These are phyloP conservation scores for Datisca glomerata DNA, from an alignment of 306 rosid species.

Conservation along the genomic window DNA sequence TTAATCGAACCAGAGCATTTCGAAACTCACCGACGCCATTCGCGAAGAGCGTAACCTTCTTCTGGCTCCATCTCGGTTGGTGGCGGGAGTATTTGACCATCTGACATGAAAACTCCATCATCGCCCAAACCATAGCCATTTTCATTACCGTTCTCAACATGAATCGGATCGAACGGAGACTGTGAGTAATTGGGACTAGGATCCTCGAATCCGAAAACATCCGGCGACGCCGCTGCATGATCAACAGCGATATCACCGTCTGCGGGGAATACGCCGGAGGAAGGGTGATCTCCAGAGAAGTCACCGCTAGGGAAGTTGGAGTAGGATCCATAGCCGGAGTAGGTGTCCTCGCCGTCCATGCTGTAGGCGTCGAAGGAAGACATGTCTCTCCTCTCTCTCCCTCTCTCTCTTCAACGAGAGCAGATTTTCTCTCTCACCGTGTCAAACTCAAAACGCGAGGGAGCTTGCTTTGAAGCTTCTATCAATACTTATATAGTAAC, in stretches of 20 bases:
- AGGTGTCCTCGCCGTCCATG: constrained; percentile 60
- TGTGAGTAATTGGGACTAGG: constrained; percentile 53
- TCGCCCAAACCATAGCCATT: constrained; percentile 35
- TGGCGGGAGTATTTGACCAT: constrained; percentile 83
- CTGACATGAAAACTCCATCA: constrained; percentile 56
- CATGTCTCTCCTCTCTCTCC: constrained; percentile 24
- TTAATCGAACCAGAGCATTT: constrained; percentile 4
- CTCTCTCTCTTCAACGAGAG: constrained; percentile 6
- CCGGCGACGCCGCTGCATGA: constrained; percentile 47
- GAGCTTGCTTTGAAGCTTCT: constrained; percentile 5
- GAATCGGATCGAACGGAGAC: constrained; percentile 55
- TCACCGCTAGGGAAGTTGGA: constrained; percentile 33
- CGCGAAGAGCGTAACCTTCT: constrained; percentile 88
- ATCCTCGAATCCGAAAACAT: constrained; percentile 69
- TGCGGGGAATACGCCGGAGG: constrained; percentile 28
- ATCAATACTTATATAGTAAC: too few relatives aligned
- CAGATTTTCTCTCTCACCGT: not conserved
- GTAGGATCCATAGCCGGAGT: constrained; percentile 56
- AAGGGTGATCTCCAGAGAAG: constrained; percentile 12
- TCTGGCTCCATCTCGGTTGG: constrained; percentile 74
- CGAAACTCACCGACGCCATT: constrained; percentile 91
- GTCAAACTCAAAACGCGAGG: not conserved
- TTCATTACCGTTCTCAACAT: constrained; percentile 58
- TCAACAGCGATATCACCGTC: constrained; percentile 49
- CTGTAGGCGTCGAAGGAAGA: constrained; percentile 72